Conservation (phyloP, 2,329 filamentous ascomycete genomes). For the Fusarium chuoi region DNA sequence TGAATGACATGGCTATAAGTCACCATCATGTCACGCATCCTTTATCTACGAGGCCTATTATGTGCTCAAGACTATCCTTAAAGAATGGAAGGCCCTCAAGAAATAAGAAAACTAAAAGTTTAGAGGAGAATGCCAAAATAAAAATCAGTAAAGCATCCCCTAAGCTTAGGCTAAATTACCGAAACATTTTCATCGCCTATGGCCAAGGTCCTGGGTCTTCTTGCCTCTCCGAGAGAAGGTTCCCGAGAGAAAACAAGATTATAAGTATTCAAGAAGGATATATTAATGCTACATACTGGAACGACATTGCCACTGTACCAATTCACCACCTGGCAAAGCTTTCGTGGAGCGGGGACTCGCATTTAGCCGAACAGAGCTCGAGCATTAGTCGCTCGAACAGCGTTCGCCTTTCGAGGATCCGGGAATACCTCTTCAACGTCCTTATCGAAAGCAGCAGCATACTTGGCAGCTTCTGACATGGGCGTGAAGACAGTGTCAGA, state of each 20-base stretch:
- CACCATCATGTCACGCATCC: no score
- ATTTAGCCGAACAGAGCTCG: neutral
- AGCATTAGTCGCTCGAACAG: conserved; percentile 9
- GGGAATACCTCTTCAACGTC: neutral
- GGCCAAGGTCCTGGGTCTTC: neutral
- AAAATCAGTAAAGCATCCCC: neutral
- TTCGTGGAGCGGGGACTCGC: neutral
- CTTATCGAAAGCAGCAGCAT: conserved; percentile 13
- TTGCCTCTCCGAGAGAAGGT: neutral
- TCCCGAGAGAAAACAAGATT: accelerated
- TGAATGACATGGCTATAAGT: neutral
- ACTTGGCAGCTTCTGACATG: conserved; percentile 3
- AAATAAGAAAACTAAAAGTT: accelerated
- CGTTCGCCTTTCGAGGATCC: conserved; percentile 2
- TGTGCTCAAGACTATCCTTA: accelerated
- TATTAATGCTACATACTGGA: neutral
- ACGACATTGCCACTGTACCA: neutral
- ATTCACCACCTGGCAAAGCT: neutral
- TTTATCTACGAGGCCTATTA: no score
- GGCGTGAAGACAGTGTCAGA: conserved; percentile 22
- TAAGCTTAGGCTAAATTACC: neutral
- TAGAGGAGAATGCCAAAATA: no score
- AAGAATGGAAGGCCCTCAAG: accelerated
- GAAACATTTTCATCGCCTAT: accelerated
- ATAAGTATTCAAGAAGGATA: neutral